Base-by-base conservation (phyloP, 345 rosid species). In the Acer negundo region DNA sequence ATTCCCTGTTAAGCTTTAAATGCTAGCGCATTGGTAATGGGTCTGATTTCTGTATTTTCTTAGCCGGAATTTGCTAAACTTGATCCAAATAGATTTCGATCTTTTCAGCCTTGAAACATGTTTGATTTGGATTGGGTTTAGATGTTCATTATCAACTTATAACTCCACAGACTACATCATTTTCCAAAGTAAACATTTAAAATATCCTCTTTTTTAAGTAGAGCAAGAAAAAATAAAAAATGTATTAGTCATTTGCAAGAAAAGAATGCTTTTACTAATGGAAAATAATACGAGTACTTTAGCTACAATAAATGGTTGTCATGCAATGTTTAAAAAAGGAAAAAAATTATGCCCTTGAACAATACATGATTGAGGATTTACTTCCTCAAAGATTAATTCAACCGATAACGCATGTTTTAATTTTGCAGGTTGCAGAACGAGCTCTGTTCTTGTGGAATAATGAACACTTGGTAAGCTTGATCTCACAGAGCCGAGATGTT, bases 371-470 rank as follows among this genome's bases (percentile, higher is more conserved):
- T 19, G 24, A 58, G 24, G 62, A 49, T 49, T 49, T 1, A 1
- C 55, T 49, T 13, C 55, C 55, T 49, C 55, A 49, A 20, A 58
- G 23, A 58, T 58, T 6, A 58, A 58, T 58, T 58, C 62, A 7
- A 59, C 26, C 2, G 10, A n/a, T 20, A 22, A 59, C 22, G 0
- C 63, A 7, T 59, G 26, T 20, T 20, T 59, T 59, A 59, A n/a
- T 59, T 22, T 19, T 59, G 81, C 86, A 90, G 93, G 91, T 90
- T 17, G 91, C 91, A n/a, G 92, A 90, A 83, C 83, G 91, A 35
- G 85, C 90, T 42, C 78, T 90, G 49, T 90, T 86, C 85, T 82
- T 89, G 85, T 90, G 92, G 91, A 87, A 89, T 84, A 89, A 86
- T 12, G 92, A 89, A 53, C 91, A 90, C 73, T 81, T 90, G 31